Evolutionary conservation across 2,329 filamentous ascomycete species (phyloP), one percentile per base, ranked within the genome.

Genomic region (Ilyonectria robusta): DNA sequence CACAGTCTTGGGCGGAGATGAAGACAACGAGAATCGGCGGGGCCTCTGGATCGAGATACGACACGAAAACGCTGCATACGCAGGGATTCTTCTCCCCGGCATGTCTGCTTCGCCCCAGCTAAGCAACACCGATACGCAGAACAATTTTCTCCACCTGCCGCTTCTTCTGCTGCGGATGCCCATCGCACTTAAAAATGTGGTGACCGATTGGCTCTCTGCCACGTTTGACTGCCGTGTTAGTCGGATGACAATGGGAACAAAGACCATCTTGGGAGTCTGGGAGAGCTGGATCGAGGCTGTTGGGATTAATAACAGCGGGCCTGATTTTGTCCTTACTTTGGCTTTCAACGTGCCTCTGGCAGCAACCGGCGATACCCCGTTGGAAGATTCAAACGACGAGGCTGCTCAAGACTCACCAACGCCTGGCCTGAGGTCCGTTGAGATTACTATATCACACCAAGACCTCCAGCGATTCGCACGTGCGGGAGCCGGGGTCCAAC

Each of bases 191-290:
- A 88, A 87, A 70, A 65, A 78, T 2, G 78, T 86, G 21, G 70
- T 90, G 0, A 67, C 81, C n/a, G 82, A 85, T 23, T 90, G 89
- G 75, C 77, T 90, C 11, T 80, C 83, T 4, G 82, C 77, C 47
- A 84, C 84, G 0, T 89, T 90, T 68, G 88, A 90, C 78, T 89
- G 86, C 67, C 87, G 86, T 31, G 83, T 89, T 50, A 84, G 81
- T 60, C 79, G 85, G 4, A 76, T 89, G 47, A 80, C 80, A 1
- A 75, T 90, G 2, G 85, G 85, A 6, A 88, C 86, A 7, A 81
- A 81, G 50, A 87, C 85, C 2, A 79, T 90, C 0, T 77, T 88
- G 1, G 73, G 75, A 4, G 79, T 82, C 6, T 87, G 85, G 84
- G 88, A 89, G 68, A 75, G 79, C 15, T 89, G 87, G 87, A 79